Base-by-base conservation (phyloP, 2,329 filamentous ascomycete genomes). In the Arachnopeziza araneosa region DNA sequence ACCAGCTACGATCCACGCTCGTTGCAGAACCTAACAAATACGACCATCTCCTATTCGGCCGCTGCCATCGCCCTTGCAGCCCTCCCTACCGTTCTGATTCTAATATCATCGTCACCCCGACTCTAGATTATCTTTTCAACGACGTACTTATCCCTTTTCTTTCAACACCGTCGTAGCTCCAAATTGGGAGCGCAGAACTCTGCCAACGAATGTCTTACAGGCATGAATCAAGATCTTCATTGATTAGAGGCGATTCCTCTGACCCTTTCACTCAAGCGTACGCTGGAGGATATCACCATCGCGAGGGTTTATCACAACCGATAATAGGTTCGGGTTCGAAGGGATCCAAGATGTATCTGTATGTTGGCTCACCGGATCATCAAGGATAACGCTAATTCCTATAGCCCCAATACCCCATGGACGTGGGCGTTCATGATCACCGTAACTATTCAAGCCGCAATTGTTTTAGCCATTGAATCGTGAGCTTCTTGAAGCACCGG, bases 381-480 rank as follows among this genome's bases (percentile, higher is more conserved):
- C 44, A 52, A 50, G 23, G 24, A 23, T 7, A 32, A 44, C n/a
- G 32, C 52, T 61, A 52, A 60, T 49, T 24, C 50, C 8, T 55
- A 1, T 32, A 67, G 67, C 68, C 88, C 96, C 68, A 90, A 86
- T 72, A 89, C 90, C 60, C 84, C 82, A 71, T 99, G 95, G 93
- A 92, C 93, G 19, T 93, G 91, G 80, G 79, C 85, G 63, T 98
- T 98, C 73, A 85, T 96, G 76, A 74, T 85, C 64, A 82, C 89
- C 44, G 86, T 90, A 44, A 75, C 88, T 52, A 64, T 90, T 60
- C 95, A 99, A 79, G 90, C 91, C 64, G 76, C 89, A 62, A 82
- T 96, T 58, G 90, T 90, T 64, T 82, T 98, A 67, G 87, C 83
- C 24, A 88, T 97, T 66, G 93, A 99, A 80, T 84, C 89, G 91